Conservation (phyloP, 306 rosid species). For the Carpinus viminea region DNA sequence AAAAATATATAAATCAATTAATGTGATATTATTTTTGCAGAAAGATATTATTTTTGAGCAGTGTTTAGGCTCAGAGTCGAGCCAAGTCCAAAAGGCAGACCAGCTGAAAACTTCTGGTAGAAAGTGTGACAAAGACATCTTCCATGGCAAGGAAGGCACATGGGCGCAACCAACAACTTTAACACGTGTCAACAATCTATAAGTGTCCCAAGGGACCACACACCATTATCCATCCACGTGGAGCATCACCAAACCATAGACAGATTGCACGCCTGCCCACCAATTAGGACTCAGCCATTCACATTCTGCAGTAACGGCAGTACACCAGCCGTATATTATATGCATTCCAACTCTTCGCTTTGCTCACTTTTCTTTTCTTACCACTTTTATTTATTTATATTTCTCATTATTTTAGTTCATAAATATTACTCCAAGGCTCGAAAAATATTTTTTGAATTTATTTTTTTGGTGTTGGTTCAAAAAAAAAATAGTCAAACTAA, state of each 20-base stretch:
- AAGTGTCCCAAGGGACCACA: slow-evolving; percentile 49
- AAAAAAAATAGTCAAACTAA: too few relatives aligned
- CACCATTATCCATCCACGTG: slow-evolving; percentile 50
- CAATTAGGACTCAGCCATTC: slow-evolving; percentile 24
- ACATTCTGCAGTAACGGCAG: slow-evolving; percentile 25
- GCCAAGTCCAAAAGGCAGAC: slow-evolving; percentile 21
- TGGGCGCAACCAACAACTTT: slow-evolving; percentile 49
- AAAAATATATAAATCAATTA: too few relatives aligned
- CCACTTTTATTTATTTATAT: too few relatives aligned
- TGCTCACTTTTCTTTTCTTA: background rate
- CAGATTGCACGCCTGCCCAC: slow-evolving; percentile 18
- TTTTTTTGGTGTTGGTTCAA: too few relatives aligned
- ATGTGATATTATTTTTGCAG: too few relatives aligned
- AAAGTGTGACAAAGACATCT: slow-evolving; percentile 24
- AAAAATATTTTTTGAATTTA: too few relatives aligned
- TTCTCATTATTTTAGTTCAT: too few relatives aligned
- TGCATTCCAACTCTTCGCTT: slow-evolving; percentile 5
- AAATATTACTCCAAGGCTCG: too few relatives aligned
- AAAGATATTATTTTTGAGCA: too few relatives aligned
- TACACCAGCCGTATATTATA: slow-evolving; percentile 50
- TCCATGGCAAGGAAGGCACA: slow-evolving; percentile 47
- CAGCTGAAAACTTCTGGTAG: slow-evolving; percentile 1
- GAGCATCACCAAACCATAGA: slow-evolving; percentile 4
- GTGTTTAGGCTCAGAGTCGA: background rate
- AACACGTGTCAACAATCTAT: slow-evolving; percentile 75